Evolutionary conservation across 495 filamentous ascomycete genomes (phyloP), one percentile per base, ranked within the genome.

Genomic region (Aspergillus sclerotioniger): DNA sequence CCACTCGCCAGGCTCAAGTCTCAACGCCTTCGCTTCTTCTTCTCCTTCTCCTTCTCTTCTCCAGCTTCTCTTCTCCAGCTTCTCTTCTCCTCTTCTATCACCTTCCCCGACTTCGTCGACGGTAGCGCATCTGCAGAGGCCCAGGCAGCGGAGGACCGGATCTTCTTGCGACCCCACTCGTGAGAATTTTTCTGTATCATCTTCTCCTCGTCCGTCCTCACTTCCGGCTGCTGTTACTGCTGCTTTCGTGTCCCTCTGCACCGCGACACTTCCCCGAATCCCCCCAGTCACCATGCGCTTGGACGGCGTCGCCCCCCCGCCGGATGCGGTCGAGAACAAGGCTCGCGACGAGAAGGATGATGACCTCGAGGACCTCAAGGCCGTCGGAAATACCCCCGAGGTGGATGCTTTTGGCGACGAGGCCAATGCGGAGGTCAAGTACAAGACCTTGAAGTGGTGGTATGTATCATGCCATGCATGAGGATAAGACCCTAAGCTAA

Each of bases 371-470:
- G 68, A 71, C 53, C 65, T 79, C 5, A 69, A 74, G 63, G 41
- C 32, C 9, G 41, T 37, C 29, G 20, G 32, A 16, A 31, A 59
- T 7, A 19, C 16, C 50, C 17, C 41, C 3, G 53, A 66, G 46
- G 66, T 58, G 7, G 70, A 77, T 58, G 69, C 77, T 8, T 78
- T 79, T 53, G 76, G 74, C 37, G 69, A 77, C 45, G 76, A 79
- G 59, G 69, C 68, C 31, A 69, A 67, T 37, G 72, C 71, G 6
- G 76, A 76, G 53, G 70, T 76, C 61, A 76, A 77, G 60, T 79
- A 79, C 57, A 76, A 73, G 63, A 78, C 75, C 8, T 56, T 80
- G 63, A 69, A 68, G 60, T 80, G 77, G 76, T 80, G 77, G 76
- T 74, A 67, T 53, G 70, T 71, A 47, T 49, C 19, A 6, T n/a